Base-by-base conservation (phyloP, 139 green algal genomes). In the Chlamydomonas sphaeroides region DNA sequence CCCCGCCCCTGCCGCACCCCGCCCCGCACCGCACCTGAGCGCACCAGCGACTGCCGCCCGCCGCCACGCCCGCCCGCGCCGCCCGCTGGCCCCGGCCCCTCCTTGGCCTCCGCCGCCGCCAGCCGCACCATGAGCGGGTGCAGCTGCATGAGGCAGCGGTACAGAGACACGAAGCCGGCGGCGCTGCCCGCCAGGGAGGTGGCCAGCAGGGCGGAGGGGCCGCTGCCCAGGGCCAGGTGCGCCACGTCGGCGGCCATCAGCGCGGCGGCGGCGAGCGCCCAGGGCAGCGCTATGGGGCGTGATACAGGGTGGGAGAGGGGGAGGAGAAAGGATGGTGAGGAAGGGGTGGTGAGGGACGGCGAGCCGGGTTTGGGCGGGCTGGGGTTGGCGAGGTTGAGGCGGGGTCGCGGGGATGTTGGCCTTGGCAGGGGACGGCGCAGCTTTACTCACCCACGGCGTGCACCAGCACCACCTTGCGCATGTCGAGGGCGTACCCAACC, bases 51-150 rank as follows among this genome's bases (percentile, higher is more conserved):
- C 14, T 26, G 15, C 39, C 53, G 20, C 1, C 17, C 18, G n/a
- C 32, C 28, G 20, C 15, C n/a, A 28, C 57, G 25, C 7, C 49
- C 74, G n/a, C n/a, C n/a, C n/a, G n/a, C n/a, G n/a, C n/a, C n/a
- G n/a, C n/a, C n/a, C n/a, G n/a, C n/a, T n/a, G n/a, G n/a, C n/a
- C n/a, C n/a, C n/a, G n/a, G n/a, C n/a, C n/a, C n/a, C n/a, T n/a
- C n/a, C n/a, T n/a, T n/a, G 0, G 18, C 32, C 7, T 80, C 74
- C 59, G n/a, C 59, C 39, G 33, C 45, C 8, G 18, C 1, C 21
- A 80, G 21, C 28, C 59, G 74, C 18, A 70, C 57, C 74, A 80
- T 80, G 18, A 70, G 74, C 61, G 74, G 74, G 61, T 80, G 74
- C 74, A 80, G 74, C 59, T 20, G 32, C 5, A 25, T 20, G 30